These are phyloP conservation scores for Umbelopsis sp. DNA, from an alignment of 371 early-diverging fungal species.

Conservation along the genomic window DNA sequence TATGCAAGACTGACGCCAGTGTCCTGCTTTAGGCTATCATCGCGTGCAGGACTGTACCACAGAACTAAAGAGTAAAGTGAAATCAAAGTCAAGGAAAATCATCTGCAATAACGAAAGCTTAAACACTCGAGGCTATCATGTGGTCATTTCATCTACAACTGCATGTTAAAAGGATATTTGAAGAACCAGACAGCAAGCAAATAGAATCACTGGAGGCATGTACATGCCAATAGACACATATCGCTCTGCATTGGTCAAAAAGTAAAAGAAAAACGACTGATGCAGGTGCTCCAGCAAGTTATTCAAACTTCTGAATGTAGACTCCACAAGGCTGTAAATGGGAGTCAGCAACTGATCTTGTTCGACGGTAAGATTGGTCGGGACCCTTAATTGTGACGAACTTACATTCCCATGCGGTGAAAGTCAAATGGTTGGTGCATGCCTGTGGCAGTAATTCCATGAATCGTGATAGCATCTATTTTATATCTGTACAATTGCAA, in stretches of 20 bases:
- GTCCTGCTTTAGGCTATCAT: conserved; percentile 21
- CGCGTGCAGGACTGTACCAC: conserved; percentile 33
- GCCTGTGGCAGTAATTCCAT: conserved; percentile 53
- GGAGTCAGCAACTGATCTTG: neutral
- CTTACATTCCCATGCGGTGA: conserved; percentile 69
- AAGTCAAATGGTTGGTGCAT: conserved; percentile 51
- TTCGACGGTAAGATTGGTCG: no score
- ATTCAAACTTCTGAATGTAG: conserved; percentile 84
- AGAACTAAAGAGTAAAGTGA: conserved; percentile 42
- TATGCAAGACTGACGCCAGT: conserved; percentile 32
- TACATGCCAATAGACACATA: conserved; percentile 92
- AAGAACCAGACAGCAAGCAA: conserved; percentile 68
- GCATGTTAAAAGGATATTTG: conserved; percentile 58
- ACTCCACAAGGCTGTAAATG: conserved; percentile 73
- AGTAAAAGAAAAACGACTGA: conserved; percentile 95
- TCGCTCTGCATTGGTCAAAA: conserved; percentile 72
- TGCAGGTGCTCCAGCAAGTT: conserved; percentile 95
- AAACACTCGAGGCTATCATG: conserved; percentile 22
- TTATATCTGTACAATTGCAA: conserved; percentile 62
- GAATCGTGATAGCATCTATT: conserved; percentile 83
- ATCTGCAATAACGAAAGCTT: conserved; percentile 10
- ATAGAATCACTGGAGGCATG: conserved; percentile 79
- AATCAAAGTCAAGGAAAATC: conserved; percentile 37
- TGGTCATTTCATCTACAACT: conserved; percentile 17
- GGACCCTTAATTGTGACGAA: conserved; percentile 7